Evolutionary conservation across 208 protist genomes (phyloP), one percentile per base, ranked within the genome.

Genomic region (Angomonas ambiguus): DNA sequence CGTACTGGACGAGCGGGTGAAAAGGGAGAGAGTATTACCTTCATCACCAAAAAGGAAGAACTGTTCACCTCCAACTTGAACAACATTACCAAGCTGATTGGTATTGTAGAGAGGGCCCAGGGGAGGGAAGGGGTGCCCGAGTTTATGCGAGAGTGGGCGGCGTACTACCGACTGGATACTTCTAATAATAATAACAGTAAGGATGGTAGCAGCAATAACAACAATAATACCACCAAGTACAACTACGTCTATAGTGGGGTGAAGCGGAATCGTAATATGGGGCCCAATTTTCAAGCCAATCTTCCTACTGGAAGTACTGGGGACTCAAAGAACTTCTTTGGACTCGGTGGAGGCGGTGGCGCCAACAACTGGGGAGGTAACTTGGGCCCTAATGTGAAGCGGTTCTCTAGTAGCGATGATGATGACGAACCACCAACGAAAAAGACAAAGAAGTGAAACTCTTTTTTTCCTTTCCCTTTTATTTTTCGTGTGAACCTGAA

Each of bases 1-100:
- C 88, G 92, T 55, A 97, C 92, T 2, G 92, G 92, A 22, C 92
- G 92, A 27, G 92, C 92, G 10, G 92, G 92, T 1, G 89, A 86
- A 0, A 95, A 94, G 59, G 92, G 92, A 18, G 81, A 85, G 55
- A 72, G 89, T 48, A 83, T 88, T 69, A 97, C 89, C 31, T 79
- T 97, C 59, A 84, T 97, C 72, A 93, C 92, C 6, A 88, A 91
- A 67, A 71, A 77, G 13, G 91, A 96, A 67, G 79, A 74, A 11
- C 95, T 99, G 77, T 76, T 98, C 48, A 97, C 96, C 45, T 88
- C 97, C 56, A 59, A 88, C 24, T 70, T 72, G 11, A 63, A 85
- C 20, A 75, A 74, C 18, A 74, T 94, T 24, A 65, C 61, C n/a
- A 68, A 87, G 59, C 77, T 96, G 30, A 62, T 93, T 8, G 80